Evolutionary conservation across 169 alveolate species (phyloP).

Genomic region (Haemoproteus tartakovskyi): DNA sequence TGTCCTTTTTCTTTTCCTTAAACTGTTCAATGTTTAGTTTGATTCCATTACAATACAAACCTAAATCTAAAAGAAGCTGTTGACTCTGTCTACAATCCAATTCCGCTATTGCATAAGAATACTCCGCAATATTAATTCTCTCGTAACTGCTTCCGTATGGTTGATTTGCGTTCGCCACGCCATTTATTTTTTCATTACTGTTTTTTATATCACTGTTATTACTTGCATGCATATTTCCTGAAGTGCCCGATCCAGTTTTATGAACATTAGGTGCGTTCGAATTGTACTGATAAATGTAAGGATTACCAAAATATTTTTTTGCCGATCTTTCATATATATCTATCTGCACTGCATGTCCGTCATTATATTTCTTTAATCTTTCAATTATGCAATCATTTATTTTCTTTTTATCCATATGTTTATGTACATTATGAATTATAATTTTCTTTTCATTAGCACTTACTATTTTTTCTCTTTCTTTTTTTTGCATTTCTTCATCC

Average conservation of each 20-base stretch:
- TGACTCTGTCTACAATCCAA: constrained; percentile 61
- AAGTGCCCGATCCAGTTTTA: no score
- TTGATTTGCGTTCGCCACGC: no score
- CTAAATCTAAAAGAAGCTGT: constrained; percentile 29
- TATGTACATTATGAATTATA: constrained; percentile 56
- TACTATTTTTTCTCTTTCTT: constrained; percentile 7
- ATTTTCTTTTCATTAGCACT: constrained; percentile 46
- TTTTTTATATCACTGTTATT: no score
- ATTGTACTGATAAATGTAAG: constrained; percentile 7
- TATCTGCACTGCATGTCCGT: constrained; percentile 64
- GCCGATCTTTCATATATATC: constrained; percentile 39
- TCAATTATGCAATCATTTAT: constrained; percentile 53
- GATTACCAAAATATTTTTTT: constrained; percentile 5
- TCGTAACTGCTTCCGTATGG: constrained; percentile 12
- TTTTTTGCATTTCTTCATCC: background rate
- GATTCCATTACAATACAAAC: constrained; percentile 51
- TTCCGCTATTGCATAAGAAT: constrained; percentile 59
- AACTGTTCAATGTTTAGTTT: constrained; percentile 45
- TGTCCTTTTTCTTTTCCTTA: constrained; percentile 45
- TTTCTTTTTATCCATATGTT: constrained; percentile 59
- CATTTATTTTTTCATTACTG: no score
- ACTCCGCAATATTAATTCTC: constrained; percentile 3
- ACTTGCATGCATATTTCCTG: no score
- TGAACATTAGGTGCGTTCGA: no score
- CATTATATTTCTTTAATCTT: constrained; percentile 44